These are phyloP conservation scores for Kondoa malvinella DNA, from an alignment of 768 basidiomycete species.

Conservation along the genomic window DNA sequence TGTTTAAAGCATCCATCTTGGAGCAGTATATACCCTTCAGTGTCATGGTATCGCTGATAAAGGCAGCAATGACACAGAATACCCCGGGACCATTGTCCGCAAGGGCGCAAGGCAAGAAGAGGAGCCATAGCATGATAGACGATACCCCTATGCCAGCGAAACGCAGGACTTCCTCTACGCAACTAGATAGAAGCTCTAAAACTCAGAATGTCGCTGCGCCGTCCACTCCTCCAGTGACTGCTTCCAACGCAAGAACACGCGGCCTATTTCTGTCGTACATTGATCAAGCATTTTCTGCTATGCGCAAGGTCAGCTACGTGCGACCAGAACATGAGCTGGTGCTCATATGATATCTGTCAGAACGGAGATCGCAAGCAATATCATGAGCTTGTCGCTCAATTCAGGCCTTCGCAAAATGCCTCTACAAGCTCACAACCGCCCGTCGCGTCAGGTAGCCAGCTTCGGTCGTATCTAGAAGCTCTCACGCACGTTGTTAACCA, in stretches of 20 bases:
- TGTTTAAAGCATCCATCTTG: too few relatives aligned
- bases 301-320: slow-evolving; percentile 37
- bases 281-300: slow-evolving; percentile 60
- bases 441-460: slow-evolving; percentile 36
- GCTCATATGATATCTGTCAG: slow-evolving; percentile 1
- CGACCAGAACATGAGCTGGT: slow-evolving; percentile 15
- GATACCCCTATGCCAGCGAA: background rate
- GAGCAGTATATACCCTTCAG: too few relatives aligned
- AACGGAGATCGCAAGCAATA: slow-evolving; percentile 62
- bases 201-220: background rate
- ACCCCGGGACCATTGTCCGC: background rate
- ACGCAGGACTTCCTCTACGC: background rate
- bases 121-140: background rate
- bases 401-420: slow-evolving; percentile 37
- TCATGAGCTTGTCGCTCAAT: slow-evolving; percentile 76
- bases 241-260: slow-evolving; percentile 10
- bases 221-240: background rate
- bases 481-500: slow-evolving; percentile 83
- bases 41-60: too few relatives aligned
- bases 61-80: background rate
- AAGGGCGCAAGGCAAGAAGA: background rate
- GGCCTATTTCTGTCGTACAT: slow-evolving; percentile 74
- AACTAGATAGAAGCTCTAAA: background rate
- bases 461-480: slow-evolving; percentile 66
- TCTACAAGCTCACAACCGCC: slow-evolving; percentile 22